Evolutionary conservation across 2,329 filamentous ascomycete genomes (phyloP), one percentile per base, ranked within the genome.

Genomic region (Tolypocladium tundrense): DNA sequence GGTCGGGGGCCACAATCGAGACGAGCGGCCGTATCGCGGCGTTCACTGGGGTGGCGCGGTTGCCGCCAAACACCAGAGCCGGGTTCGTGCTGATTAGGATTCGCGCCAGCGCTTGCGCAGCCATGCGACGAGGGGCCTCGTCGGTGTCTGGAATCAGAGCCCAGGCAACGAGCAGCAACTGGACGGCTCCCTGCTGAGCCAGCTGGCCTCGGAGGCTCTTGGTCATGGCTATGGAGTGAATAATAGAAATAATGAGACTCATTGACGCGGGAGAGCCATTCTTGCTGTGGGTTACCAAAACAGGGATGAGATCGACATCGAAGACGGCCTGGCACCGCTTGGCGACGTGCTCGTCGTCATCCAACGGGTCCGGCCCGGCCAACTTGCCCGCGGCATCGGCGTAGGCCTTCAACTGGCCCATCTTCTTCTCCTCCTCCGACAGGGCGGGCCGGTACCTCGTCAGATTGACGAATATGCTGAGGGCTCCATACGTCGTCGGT

Each of bases 111-210:
- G 90, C 88, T 68, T 92, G 94, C 1, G 88, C 89, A 14, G 90
- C 86, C 48, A 80, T 83, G 31, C 84, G 80, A 61, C 77, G 80
- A 1, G 75, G 67, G 39, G 68, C 67, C 11, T 68, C 63, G 51
- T 80, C 79, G 1, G 77, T 74, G 37, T 82, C 77, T 1, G 82
- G 77, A 4, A 90, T 78, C n/a, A 78, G 76, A 14, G 80, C 78
- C 80, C 85, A 86, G 57, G 87, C 82, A 16, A 87, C 82, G 33
- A 97, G 81, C 27, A 97, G 80, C 1, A 97, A 81, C 65, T 88
- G 94, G 21, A 97, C 83, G 2, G 90, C 91, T n/a, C 94, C 94
- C 77, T 97, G 92, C 68, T 97, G 94, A 3, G 91, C 90, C 62
- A 99, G 85, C 54, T 84, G 80, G 0, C 91, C 89, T 13, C 94